phyloP scores from a whole-genome alignment of 495 filamentous ascomycete genomes.

The Daldinia bambusicola region DNA sequence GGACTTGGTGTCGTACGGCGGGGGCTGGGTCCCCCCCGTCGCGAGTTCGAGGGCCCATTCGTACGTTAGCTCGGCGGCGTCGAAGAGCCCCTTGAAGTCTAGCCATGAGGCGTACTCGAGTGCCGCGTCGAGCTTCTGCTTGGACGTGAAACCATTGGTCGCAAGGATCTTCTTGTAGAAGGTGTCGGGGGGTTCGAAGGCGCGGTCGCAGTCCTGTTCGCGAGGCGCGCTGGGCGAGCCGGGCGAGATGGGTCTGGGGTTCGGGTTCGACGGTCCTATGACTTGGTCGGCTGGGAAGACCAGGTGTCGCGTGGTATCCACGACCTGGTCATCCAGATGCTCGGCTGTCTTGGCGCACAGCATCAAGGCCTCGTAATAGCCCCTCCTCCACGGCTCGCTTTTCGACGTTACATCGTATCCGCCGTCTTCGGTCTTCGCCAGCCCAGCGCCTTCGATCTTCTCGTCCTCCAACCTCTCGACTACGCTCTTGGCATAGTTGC shows the following conservation, averaged over 20 bases:
- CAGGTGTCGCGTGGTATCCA: constrained; percentile 70
- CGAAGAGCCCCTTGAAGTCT: constrained; percentile 73
- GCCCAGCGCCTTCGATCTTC: constrained; percentile 70
- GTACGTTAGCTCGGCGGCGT: constrained; percentile 74
- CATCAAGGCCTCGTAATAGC: constrained; percentile 85
- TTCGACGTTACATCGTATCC: constrained; percentile 74
- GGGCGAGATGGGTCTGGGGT: constrained; percentile 74
- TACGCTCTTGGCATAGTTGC: constrained; percentile 62
- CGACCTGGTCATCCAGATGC: constrained; percentile 79
- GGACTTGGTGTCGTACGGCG: constrained; percentile 68
- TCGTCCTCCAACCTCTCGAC: constrained; percentile 72
- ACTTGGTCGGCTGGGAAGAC: constrained; percentile 76
- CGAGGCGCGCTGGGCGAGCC: constrained; percentile 65
- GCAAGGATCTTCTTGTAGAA: constrained; percentile 83
- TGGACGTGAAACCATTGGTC: constrained; percentile 75
- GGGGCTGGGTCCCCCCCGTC: constrained; percentile 57
- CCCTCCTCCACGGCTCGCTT: constrained; percentile 80
- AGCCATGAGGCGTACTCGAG: constrained; percentile 85
- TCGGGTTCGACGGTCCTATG: constrained; percentile 83
- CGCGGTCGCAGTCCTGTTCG: constrained; percentile 76
- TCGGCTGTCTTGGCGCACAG: constrained; percentile 78
- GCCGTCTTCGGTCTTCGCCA: constrained; percentile 53
- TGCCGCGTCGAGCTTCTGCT: constrained; percentile 80
- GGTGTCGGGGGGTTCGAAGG: constrained; percentile 70
- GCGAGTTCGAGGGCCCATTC: constrained; percentile 77